Evolutionary conservation across 176 grass and related monocot species (phyloP).

Genomic region (Puccinellia tenuiflora): DNA sequence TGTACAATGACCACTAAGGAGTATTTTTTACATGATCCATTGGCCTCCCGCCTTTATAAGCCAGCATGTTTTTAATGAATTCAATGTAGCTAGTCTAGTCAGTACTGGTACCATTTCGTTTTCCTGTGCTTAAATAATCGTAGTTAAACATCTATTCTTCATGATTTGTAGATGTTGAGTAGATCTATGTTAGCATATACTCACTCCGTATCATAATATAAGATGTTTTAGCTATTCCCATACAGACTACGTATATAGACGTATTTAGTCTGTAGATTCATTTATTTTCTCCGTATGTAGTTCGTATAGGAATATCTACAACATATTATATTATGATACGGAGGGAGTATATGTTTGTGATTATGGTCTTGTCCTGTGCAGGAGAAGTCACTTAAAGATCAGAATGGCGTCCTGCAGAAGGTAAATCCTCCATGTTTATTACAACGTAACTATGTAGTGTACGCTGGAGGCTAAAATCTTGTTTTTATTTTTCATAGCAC

Average conservation of each 20-base stretch:
- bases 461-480: neutral
- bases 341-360: constrained; percentile 5
- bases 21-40: neutral
- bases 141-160: neutral
- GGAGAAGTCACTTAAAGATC: constrained; percentile 61
- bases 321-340: no score
- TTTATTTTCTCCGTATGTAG: no score
- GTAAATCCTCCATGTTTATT: constrained; percentile 12
- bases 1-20: neutral
- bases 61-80: neutral
- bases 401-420: constrained; percentile 57
- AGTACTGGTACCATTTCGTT: neutral
- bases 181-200: neutral
- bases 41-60: neutral
- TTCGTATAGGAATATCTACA: no score
- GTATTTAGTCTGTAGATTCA: no score
- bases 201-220: no score
- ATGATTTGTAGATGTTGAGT: neutral
- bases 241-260: no score
- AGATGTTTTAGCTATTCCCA: no score
- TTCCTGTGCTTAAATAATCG: neutral
- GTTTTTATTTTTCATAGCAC: constrained; percentile 28
- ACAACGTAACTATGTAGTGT: neutral
- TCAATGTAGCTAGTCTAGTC: neutral
- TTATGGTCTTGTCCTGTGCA: constrained; percentile 14